Percentiles rank a stretch among this genome's conserved stretches.
Evolutionary conservation across 352 stramenopile species (phyloP).

Genomic region (Thalassiosira mediterranea): DNA sequence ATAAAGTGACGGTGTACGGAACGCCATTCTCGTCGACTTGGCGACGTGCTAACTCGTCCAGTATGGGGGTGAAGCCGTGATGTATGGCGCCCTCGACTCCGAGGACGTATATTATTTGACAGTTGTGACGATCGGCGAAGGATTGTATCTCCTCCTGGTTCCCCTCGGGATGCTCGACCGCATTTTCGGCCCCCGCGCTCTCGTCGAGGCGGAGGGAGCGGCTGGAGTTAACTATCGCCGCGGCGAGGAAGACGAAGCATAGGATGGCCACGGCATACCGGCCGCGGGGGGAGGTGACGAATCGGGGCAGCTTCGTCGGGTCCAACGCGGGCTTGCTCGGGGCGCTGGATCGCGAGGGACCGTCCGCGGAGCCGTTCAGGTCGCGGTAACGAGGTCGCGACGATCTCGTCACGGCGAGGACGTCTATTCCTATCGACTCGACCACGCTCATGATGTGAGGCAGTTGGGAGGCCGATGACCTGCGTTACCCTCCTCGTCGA

Average conservation of each 20-base stretch:
- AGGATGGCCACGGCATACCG: background rate
- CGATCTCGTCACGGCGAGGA: no score
- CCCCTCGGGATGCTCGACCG: background rate
- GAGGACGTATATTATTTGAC: slow-evolving; percentile 28
- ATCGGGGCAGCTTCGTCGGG: no score
- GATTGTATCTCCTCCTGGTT: no score
- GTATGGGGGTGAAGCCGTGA: slow-evolving; percentile 26
- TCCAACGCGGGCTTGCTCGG: no score
- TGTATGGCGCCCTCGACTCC: slow-evolving; percentile 33
- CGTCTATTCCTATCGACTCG: no score
- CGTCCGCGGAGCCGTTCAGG: no score
- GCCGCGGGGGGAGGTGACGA: no score
- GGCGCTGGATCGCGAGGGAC: no score
- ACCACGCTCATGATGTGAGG: no score
- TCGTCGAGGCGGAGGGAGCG: background rate
- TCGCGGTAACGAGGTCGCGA: no score
- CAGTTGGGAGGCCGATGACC: no score
- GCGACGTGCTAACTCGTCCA: slow-evolving; percentile 11
- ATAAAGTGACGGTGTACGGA: background rate
- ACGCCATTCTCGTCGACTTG: slow-evolving; percentile 22
- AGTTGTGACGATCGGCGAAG: slow-evolving; percentile 10
- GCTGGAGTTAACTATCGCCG: background rate
- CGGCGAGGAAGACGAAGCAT: background rate
- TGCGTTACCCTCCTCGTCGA: no score
- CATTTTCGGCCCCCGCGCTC: background rate